Conservation (phyloP, 2,329 filamentous ascomycete species). For the Fulvia fulva region DNA sequence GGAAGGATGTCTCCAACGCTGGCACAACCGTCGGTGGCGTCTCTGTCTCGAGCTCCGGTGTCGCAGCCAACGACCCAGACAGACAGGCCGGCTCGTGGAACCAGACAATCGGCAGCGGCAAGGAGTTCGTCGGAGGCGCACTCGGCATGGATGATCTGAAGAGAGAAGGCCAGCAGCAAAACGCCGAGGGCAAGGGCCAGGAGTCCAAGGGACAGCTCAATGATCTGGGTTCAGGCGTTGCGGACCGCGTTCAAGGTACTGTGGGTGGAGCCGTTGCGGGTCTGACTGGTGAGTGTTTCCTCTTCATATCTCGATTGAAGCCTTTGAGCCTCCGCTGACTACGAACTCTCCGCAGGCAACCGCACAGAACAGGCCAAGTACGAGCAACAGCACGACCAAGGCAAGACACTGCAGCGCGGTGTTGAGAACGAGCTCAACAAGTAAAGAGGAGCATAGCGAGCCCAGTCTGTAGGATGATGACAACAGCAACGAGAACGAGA, state of each 20-base stretch:
- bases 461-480: neutral
- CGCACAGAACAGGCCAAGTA: slow-evolving; percentile 55
- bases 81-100: slow-evolving; percentile 73
- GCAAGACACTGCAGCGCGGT: slow-evolving; percentile 79
- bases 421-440: slow-evolving; percentile 78
- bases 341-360: slow-evolving; percentile 3
- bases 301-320: slow-evolving; percentile 45
- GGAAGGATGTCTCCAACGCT: slow-evolving; percentile 71
- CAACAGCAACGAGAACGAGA: neutral
- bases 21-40: slow-evolving; percentile 70
- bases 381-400: slow-evolving; percentile 68
- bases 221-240: slow-evolving; percentile 64
- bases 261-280: slow-evolving; percentile 68
- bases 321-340: neutral
- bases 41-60: slow-evolving; percentile 65
- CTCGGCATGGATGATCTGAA: slow-evolving; percentile 74
- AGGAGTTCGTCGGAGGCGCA: slow-evolving; percentile 73
- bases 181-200: slow-evolving; percentile 65
- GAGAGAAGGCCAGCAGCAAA: slow-evolving; percentile 66
- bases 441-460: slow-evolving; percentile 38
- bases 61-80: slow-evolving; percentile 67
- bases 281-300: slow-evolving; percentile 53
- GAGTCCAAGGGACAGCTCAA: slow-evolving; percentile 78
- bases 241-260: slow-evolving; percentile 46
- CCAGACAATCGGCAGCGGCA: slow-evolving; percentile 81